Base-by-base conservation (phyloP, 1,139 yeast species). In the Trichomonascaceae sp. region DNA sequence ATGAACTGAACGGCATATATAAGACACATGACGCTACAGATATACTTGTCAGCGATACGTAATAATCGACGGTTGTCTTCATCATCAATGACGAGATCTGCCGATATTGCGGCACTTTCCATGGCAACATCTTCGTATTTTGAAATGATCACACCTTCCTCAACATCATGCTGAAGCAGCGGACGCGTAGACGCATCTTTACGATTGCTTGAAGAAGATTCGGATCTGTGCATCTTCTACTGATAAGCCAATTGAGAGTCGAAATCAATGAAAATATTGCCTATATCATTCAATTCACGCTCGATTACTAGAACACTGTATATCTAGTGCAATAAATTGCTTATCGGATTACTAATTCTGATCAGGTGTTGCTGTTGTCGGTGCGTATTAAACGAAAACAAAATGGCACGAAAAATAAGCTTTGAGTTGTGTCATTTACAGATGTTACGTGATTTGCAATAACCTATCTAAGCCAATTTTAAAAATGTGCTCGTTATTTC, bases 1-100 rank as follows among this genome's bases (percentile, higher is more conserved):
- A 84, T 81, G 58, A 79, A 82, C 65, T 84, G 88, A 45, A 77
- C 71, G n/a, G 82, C 76, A 63, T 82, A 82, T n/a, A 82, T 65
- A 12, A 79, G 56, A 62, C 83, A 76, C 73, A 83, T 72, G 39
- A 83, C 56, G 0, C 87, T 85, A 59, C 81, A 69, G 57, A 84
- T 64, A 58, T 68, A 76, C 13, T 75, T 45, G 63, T 83, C 87
- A 32, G 81, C 79, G 61, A 82, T 84, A 55, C 79, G 59, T 18
- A 75, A 65, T 12, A 80, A 63, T 55, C 57, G 68, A 56, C 65
- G 66, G 36, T 74, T 71, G 19, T 66, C 65, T 36, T 63, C 70
- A 7, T 53, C 57, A 46, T 60, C 62, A 10, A 59, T 19, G 15
- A 17, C 45, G 19, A 57, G 12, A 5, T 57, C 58, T 19, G 50